Conservation (phyloP, 1,139 yeast genomes). For the Yamadazyma pseudoaaseri region DNA sequence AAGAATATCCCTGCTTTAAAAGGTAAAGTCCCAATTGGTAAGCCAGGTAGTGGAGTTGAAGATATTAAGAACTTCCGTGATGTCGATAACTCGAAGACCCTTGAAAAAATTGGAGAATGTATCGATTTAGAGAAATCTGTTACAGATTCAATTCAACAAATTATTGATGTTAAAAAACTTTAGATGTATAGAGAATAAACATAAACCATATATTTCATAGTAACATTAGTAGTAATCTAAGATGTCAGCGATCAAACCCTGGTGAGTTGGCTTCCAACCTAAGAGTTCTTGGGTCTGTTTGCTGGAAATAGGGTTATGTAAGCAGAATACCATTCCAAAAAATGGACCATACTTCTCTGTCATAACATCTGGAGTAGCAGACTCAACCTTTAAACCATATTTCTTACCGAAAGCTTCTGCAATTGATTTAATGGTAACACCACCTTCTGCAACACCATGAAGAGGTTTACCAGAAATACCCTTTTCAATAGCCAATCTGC, state of each 20-base stretch:
- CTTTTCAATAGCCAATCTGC: conserved; percentile 20
- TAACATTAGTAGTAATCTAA: conserved; percentile 3
- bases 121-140: conserved; percentile 35
- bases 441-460: conserved; percentile 23
- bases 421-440: conserved; percentile 19
- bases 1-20: conserved; percentile 27
- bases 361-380: conserved; percentile 13
- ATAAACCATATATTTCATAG: too few relatives aligned
- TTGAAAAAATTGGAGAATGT: conserved; percentile 34
- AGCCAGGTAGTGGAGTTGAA: conserved; percentile 34
- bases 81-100: conserved; percentile 36
- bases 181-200: too few relatives aligned
- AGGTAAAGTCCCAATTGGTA: conserved; percentile 41
- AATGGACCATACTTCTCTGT: conserved; percentile 7
- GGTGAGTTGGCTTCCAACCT: conserved; percentile 22
- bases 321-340: conserved; percentile 9
- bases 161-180: conserved; percentile 4
- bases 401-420: conserved; percentile 21
- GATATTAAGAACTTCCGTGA: conserved; percentile 20
- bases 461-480: conserved; percentile 21
- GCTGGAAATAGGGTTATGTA: conserved; percentile 11
- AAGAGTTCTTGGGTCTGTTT: conserved; percentile 14
- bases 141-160: conserved; percentile 43
- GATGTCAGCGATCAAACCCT: conserved; percentile 20
- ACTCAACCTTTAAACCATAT: conserved; percentile 12